phyloP scores from a whole-genome alignment of 768 basidiomycete species.

The Wakefieldia striispora region DNA sequence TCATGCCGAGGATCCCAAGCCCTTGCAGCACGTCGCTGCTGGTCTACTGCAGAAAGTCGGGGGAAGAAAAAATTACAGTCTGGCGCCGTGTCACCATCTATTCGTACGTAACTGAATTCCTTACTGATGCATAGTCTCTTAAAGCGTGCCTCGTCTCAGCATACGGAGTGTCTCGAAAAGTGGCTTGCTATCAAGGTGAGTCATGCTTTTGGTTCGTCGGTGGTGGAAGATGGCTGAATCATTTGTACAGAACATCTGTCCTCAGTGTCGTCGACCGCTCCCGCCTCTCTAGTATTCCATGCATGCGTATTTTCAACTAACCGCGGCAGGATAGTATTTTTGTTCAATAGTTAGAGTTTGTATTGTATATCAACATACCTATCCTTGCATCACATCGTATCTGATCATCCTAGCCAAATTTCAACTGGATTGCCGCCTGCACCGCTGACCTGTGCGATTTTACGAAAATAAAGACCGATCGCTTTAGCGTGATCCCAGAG shows the following conservation, averaged over 20 bases:
- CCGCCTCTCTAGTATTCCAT: slow-evolving; percentile 58
- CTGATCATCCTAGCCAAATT: slow-evolving; percentile 56
- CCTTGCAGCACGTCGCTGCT: slow-evolving; percentile 33
- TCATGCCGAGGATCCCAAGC: slow-evolving; percentile 44
- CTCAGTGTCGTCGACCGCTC: slow-evolving; percentile 82
- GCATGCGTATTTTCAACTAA: not conserved
- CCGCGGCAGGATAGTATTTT: not conserved
- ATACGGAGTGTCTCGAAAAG: slow-evolving; percentile 85
- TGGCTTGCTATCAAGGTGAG: slow-evolving; percentile 76
- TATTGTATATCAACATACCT: slow-evolving; percentile 12
- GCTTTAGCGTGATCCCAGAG: slow-evolving; percentile 64
- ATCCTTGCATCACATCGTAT: not conserved
- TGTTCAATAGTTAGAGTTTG: not conserved
- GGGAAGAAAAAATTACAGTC: slow-evolving; percentile 67
- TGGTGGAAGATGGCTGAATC: not conserved
- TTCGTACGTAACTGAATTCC: slow-evolving; percentile 54
- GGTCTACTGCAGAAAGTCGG: slow-evolving; percentile 38
- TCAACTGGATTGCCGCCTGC: slow-evolving; percentile 65
- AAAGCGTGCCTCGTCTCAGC: slow-evolving; percentile 39
- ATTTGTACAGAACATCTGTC: slow-evolving; percentile 73
- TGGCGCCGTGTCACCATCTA: slow-evolving; percentile 87
- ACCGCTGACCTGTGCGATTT: slow-evolving; percentile 54
- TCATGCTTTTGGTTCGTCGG: not conserved
- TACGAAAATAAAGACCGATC: slow-evolving; percentile 54
- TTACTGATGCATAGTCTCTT: no score